phyloP scores from a whole-genome alignment of 2,329 filamentous ascomycete species.

The Xylaria sp. region DNA sequence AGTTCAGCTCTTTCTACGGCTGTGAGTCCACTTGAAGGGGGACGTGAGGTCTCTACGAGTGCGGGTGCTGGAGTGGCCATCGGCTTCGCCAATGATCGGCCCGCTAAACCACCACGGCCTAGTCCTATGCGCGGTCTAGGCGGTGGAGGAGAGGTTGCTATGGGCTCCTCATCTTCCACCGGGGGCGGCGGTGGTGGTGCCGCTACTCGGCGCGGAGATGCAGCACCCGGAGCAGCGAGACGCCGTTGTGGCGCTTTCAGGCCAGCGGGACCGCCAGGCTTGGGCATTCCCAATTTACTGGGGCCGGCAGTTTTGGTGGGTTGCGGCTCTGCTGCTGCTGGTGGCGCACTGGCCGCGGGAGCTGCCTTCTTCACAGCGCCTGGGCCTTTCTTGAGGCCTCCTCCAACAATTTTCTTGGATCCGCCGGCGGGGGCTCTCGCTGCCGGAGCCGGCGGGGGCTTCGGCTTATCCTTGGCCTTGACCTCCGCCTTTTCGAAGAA shows the following conservation, averaged over 20 bases:
- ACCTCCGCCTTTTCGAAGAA: constrained; percentile 84
- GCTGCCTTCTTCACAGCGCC: constrained; percentile 65
- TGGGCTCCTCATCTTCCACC: constrained; percentile 65
- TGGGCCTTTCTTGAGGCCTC: constrained; percentile 61
- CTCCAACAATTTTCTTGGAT: constrained; percentile 47
- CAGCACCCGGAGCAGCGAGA: constrained; percentile 59
- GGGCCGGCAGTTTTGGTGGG: constrained; percentile 61
- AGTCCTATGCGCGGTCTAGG: constrained; percentile 72
- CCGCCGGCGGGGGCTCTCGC: constrained; percentile 61
- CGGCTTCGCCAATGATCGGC: constrained; percentile 85
- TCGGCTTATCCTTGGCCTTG: constrained; percentile 92
- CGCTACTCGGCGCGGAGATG: constrained; percentile 64
- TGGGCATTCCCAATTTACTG: constrained; percentile 67
- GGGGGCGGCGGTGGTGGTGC: constrained; percentile 61
- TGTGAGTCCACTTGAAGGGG: constrained; percentile 73
- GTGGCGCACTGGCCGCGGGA: constrained; percentile 52
- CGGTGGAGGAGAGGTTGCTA: constrained; percentile 63
- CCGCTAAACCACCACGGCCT: constrained; percentile 84
- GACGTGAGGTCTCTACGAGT: constrained; percentile 65
- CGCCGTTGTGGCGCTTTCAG: constrained; percentile 71
- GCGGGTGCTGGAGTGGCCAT: constrained; percentile 61
- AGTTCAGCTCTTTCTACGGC: constrained; percentile 91
- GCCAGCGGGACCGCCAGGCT: constrained; percentile 63
- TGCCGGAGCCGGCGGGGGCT: constrained; percentile 74
- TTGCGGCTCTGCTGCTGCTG: constrained; percentile 61